Evolutionary conservation across 352 stramenopile genomes (phyloP).

Genomic region (Phytopythium boreale): DNA sequence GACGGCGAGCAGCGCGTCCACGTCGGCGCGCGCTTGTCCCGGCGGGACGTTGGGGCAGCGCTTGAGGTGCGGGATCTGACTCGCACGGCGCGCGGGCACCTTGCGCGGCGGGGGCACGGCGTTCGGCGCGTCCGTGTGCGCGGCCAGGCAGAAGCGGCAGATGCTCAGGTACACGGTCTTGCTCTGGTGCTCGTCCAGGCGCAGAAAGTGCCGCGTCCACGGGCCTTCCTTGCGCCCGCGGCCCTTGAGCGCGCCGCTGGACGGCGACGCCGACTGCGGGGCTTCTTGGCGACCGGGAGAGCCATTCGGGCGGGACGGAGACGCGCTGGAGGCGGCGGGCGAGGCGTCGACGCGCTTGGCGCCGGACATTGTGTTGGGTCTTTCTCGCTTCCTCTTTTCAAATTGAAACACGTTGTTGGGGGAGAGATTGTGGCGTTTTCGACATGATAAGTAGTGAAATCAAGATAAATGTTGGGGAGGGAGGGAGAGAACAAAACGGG

Average conservation of each 20-base stretch:
- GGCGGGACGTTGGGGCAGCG: not conserved
- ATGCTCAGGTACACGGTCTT: conserved; percentile 3
- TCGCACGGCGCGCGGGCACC: not conserved
- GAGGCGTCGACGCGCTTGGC: not conserved
- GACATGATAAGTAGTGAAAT: not conserved
- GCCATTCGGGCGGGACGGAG: not conserved
- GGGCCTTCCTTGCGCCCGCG: conserved; percentile 3
- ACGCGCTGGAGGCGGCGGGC: not conserved
- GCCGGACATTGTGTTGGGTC: not conserved
- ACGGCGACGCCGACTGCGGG: not conserved
- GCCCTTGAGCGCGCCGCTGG: not conserved
- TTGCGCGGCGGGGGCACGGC: not conserved
- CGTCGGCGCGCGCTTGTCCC: not conserved
- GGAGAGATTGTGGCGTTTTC: not conserved
- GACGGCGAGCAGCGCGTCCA: not conserved
- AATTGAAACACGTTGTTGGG: not conserved
- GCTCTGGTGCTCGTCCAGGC: conserved; percentile 6
- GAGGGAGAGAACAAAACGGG: no score
- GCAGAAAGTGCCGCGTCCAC: not conserved
- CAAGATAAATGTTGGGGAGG: not conserved
- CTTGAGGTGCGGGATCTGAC: conserved; percentile 5
- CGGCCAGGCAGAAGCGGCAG: conserved; percentile 1
- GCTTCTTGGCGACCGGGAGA: not conserved
- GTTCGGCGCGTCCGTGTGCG: not conserved
- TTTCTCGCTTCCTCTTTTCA: not conserved